A percentile compares a stretch with the other conserved stretches of the same genome.
These are phyloP conservation scores for Nemania sp. DNA, from an alignment of 2,329 filamentous ascomycete species.

Conservation along the genomic window DNA sequence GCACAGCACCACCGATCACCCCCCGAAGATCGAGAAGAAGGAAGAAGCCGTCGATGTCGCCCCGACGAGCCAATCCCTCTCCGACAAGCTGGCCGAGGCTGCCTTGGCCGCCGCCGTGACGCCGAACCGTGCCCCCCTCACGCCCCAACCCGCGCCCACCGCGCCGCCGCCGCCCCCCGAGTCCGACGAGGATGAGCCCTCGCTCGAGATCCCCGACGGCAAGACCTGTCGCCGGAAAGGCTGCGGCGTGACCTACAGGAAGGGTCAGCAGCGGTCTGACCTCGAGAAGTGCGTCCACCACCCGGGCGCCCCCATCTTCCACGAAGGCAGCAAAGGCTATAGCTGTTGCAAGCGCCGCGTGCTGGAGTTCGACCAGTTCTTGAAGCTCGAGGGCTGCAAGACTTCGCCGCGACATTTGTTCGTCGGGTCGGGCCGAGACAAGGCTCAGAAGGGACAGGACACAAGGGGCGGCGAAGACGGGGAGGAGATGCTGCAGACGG, in stretches of 20 bases:
- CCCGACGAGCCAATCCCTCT: conserved; percentile 46
- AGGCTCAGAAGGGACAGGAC: conserved; percentile 46
- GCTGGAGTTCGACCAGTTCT: conserved; percentile 95
- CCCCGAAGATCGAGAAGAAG: conserved; percentile 65
- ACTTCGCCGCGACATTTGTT: conserved; percentile 84
- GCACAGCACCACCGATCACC: conserved; percentile 83
- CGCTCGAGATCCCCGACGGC: conserved; percentile 72
- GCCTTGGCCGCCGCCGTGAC: conserved; percentile 44
- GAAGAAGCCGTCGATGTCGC: conserved; percentile 50
- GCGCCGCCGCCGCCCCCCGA: conserved; percentile 69
- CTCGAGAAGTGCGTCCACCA: conserved; percentile 85
- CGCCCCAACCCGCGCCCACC: conserved; percentile 53
- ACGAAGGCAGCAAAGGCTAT: conserved; percentile 98
- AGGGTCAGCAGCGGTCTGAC: conserved; percentile 59
- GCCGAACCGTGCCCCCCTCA: conserved; percentile 47
- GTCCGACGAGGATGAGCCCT: conserved; percentile 85
- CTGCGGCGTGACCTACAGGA: conserved; percentile 71
- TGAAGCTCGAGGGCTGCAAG: conserved; percentile 91
- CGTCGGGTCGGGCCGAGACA: conserved; percentile 72
- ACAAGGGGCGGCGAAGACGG: conserved; percentile 43
- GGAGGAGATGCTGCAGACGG: conserved; percentile 78
- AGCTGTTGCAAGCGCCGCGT: conserved; percentile 95
- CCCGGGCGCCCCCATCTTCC: conserved; percentile 89
- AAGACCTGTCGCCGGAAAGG: conserved; percentile 77
- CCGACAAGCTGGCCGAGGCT: conserved; percentile 50